phyloP scores from a whole-genome alignment of 495 filamentous ascomycete species.

The Patellaria atrata region DNA sequence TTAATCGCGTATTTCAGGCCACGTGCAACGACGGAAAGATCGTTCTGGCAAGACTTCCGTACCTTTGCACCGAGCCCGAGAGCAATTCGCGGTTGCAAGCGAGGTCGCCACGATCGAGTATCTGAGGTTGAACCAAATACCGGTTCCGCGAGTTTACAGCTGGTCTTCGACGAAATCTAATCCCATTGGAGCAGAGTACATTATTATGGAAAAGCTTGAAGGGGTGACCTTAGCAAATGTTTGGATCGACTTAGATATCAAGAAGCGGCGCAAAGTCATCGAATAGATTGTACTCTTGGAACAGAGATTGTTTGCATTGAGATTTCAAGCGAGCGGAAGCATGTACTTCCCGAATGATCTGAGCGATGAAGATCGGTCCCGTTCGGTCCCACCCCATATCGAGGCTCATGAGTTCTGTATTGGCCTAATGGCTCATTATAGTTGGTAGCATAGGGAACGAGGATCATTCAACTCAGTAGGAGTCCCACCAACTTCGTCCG shows the following conservation, averaged over 20 bases:
- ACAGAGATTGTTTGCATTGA: conserved; percentile 24
- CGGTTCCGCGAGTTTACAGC: conserved; percentile 14
- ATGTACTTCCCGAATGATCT: conserved; percentile 28
- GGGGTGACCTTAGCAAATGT: conserved; percentile 11
- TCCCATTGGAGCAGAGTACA: conserved; percentile 11
- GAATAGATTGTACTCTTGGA: conserved; percentile 29
- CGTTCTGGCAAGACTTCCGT: conserved; percentile 10
- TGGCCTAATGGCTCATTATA: no score
- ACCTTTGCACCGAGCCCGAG: conserved; percentile 10
- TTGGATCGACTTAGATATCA: conserved; percentile 25
- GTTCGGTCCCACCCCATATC: no score
- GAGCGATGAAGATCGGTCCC: no score
- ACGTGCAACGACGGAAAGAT: conserved; percentile 8
- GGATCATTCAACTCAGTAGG: no score
- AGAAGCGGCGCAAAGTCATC: conserved; percentile 29
- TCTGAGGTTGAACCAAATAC: conserved; percentile 25
- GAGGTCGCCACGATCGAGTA: conserved; percentile 34
- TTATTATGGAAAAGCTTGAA: conserved; percentile 14
- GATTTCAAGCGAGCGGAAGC: conserved; percentile 28
- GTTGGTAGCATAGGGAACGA: no score
- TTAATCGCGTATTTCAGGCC: conserved; percentile 13
- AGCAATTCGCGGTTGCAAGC: conserved; percentile 29
- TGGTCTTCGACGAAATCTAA: conserved; percentile 12
- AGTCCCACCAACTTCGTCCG: background rate
- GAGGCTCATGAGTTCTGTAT: no score